phyloP scores from a whole-genome alignment of 805 yeast species.

The Scheffersomyces stipitis region DNA sequence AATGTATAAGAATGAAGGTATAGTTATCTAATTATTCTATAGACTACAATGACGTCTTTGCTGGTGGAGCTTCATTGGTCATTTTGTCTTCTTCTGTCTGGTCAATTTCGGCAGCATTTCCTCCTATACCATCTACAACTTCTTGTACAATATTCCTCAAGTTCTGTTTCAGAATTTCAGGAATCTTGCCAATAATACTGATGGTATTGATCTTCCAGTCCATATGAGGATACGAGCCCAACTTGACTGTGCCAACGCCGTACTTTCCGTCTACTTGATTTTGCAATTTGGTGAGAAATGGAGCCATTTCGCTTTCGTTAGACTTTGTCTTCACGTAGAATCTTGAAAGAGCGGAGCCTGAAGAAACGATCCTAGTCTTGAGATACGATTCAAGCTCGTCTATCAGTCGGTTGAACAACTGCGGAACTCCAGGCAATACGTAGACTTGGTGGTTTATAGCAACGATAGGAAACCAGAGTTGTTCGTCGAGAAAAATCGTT shows the following conservation, averaged over 20 bases:
- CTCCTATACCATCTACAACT: slow-evolving; percentile 44
- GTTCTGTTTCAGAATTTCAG: slow-evolving; percentile 21
- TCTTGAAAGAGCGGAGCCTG: slow-evolving; percentile 28
- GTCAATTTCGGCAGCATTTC: slow-evolving; percentile 56
- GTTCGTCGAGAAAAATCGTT: slow-evolving; percentile 42
- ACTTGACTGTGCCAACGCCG: slow-evolving; percentile 48
- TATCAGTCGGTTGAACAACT: slow-evolving; percentile 59
- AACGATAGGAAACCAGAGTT: slow-evolving; percentile 84
- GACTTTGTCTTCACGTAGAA: slow-evolving; percentile 60
- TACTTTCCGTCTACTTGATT: slow-evolving; percentile 21
- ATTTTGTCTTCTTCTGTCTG: slow-evolving; percentile 56
- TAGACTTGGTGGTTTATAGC: slow-evolving; percentile 62
- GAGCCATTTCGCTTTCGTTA: slow-evolving; percentile 70
- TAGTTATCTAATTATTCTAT: background rate
- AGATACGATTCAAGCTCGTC: slow-evolving; percentile 39
- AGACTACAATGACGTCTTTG: background rate
- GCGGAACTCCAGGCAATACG: slow-evolving; percentile 84
- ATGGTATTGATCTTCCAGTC: slow-evolving; percentile 64
- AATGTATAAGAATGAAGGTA: background rate
- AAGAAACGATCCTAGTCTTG: slow-evolving; percentile 22
- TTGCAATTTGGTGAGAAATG: slow-evolving; percentile 56
- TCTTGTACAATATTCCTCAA: slow-evolving; percentile 48
- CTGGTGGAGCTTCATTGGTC: slow-evolving; percentile 16
- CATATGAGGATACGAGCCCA: slow-evolving; percentile 86
- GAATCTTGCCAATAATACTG: slow-evolving; percentile 64